These are phyloP conservation scores for Trypanosoma cruzi DNA, from an alignment of 208 protist genomes.

Conservation along the genomic window DNA sequence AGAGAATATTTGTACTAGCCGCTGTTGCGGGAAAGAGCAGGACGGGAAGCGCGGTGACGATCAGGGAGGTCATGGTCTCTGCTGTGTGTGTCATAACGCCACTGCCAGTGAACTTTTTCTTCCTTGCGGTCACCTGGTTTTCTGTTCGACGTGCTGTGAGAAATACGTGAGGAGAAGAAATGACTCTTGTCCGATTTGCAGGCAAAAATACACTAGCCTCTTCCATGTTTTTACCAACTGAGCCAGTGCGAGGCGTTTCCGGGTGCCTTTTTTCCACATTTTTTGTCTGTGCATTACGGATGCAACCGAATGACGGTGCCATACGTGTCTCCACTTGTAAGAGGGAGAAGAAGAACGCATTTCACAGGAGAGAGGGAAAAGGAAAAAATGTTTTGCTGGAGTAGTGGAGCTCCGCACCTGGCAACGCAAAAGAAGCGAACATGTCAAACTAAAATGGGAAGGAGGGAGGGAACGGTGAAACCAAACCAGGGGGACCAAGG, in stretches of 20 bases:
- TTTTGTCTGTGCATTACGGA: too few species aligned
- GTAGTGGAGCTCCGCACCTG: too few species aligned
- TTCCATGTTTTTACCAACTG: neutral
- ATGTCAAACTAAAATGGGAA: neutral
- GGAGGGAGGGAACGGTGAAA: neutral
- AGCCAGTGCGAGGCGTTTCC: too few species aligned
- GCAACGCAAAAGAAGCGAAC: too few species aligned
- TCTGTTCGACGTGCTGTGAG: neutral
- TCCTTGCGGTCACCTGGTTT: neutral
- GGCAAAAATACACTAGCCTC: neutral
- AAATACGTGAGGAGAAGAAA: neutral
- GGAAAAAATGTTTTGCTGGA: neutral
- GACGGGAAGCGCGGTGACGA: too few species aligned
- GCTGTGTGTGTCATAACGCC: neutral
- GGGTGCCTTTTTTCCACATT: too few species aligned
- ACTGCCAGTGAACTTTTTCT: neutral
- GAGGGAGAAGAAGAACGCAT: neutral
- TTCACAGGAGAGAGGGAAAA: neutral
- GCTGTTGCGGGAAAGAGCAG: too few species aligned
- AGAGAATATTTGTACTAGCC: too few species aligned
- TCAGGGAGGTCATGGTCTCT: neutral
- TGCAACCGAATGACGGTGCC: too few species aligned
- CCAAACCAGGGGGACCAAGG: neutral
- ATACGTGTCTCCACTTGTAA: too few species aligned
- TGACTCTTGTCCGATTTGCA: neutral